Evolutionary conservation across 441 rosid genomes (phyloP).

Genomic region (Erodium trifolium): DNA sequence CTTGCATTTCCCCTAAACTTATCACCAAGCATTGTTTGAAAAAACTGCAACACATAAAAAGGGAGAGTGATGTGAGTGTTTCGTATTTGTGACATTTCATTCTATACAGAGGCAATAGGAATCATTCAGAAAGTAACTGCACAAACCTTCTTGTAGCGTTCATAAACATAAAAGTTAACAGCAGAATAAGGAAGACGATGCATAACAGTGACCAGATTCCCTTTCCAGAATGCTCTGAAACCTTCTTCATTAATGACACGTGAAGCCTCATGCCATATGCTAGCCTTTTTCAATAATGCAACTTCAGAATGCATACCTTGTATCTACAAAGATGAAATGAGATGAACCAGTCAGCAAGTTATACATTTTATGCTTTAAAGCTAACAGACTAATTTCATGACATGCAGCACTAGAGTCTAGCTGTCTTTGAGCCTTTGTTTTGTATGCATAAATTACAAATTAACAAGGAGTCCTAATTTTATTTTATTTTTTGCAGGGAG

Average conservation of each 20-base stretch:
- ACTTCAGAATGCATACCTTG: constrained; percentile 90
- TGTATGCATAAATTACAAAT: neutral
- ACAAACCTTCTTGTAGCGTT: constrained; percentile 64
- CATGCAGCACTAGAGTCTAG: neutral
- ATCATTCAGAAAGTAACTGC: neutral
- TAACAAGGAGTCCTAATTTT: neutral
- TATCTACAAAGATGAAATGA: constrained; percentile 33
- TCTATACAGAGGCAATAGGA: neutral
- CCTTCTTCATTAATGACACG: constrained; percentile 83
- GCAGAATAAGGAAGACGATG: constrained; percentile 88
- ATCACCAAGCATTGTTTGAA: constrained; percentile 46
- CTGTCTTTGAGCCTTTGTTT: neutral
- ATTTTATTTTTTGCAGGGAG: neutral
- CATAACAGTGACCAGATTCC: constrained; percentile 80
- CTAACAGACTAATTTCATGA: neutral
- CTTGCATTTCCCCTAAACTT: constrained; percentile 39
- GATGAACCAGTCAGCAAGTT: neutral
- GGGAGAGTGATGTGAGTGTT: constrained; percentile 9
- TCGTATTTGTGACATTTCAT: neutral
- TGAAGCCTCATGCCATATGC: constrained; percentile 85
- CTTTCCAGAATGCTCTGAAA: constrained; percentile 83
- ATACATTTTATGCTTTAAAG: neutral
- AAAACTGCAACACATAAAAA: constrained; percentile 36
- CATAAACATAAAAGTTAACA: constrained; percentile 77
- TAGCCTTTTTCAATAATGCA: constrained; percentile 54